Evolutionary conservation across 139 green algal species (phyloP).

Genomic region (Mychonastes homosphaera): DNA sequence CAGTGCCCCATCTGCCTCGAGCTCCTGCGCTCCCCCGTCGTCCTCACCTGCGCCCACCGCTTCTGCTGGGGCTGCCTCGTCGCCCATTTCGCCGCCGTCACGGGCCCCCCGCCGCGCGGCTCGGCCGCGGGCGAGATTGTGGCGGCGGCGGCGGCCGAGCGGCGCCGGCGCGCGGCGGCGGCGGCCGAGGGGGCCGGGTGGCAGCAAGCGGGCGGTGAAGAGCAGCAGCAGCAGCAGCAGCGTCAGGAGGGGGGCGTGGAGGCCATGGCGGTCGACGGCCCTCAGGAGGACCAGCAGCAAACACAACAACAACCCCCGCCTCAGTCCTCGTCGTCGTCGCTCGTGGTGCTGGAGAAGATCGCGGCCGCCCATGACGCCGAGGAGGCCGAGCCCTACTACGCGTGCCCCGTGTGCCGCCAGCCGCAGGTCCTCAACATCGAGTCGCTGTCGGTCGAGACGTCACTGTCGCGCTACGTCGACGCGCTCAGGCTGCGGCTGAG

Average conservation of each 20-base stretch:
- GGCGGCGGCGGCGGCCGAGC: background rate
- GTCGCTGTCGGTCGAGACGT: constrained; percentile 52
- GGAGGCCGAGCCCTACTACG: constrained; percentile 32
- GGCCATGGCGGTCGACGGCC: background rate
- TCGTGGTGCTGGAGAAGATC: constrained; percentile 23
- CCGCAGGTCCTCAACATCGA: constrained; percentile 62
- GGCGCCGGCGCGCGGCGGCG: background rate
- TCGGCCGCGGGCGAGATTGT: no score
- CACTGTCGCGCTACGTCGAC: constrained; percentile 54
- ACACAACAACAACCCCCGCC: background rate
- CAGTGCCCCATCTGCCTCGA: constrained; percentile 71
- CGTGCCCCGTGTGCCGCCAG: constrained; percentile 69
- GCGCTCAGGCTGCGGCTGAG: constrained; percentile 27
- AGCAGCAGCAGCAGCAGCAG: constrained; percentile 7
- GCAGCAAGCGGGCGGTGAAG: background rate
- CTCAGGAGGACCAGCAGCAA: background rate
- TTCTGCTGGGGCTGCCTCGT: constrained; percentile 82
- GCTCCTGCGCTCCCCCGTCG: constrained; percentile 65
- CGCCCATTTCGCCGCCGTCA: constrained; percentile 27
- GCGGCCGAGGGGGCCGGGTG: constrained; percentile 4
- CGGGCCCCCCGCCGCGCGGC: no score
- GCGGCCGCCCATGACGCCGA: constrained; percentile 7
- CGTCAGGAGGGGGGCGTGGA: background rate
- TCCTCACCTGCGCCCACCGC: constrained; percentile 66
- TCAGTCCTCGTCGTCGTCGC: background rate